phyloP scores from a whole-genome alignment of 495 filamentous ascomycete species.

The Tuber aestivum region DNA sequence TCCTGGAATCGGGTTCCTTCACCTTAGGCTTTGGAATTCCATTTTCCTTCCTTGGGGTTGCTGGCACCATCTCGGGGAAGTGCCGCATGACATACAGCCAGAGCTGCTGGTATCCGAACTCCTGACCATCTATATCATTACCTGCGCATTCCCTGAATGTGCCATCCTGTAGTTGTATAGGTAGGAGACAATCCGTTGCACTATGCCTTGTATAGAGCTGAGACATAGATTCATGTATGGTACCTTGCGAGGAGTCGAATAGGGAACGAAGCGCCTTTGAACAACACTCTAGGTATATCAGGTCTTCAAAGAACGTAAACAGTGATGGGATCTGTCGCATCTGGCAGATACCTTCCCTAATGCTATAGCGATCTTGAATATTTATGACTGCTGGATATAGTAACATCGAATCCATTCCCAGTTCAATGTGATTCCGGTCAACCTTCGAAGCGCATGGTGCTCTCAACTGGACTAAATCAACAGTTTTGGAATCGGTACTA shows the following conservation, averaged over 20 bases:
- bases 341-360: neutral
- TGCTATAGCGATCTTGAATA: neutral
- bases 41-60: constrained; percentile 8
- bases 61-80: constrained; percentile 11
- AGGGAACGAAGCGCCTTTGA: neutral
- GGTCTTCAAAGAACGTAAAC: constrained; percentile 13
- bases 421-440: neutral
- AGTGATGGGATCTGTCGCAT: constrained; percentile 8
- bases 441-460: neutral
- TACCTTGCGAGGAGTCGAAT: neutral
- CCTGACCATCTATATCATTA: neutral
- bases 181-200: neutral
- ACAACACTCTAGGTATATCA: constrained; percentile 7
- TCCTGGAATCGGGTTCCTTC: neutral
- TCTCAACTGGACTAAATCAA: constrained; percentile 6
- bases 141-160: neutral
- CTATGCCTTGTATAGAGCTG: neutral
- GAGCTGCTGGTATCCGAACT: constrained; percentile 15
- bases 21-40: constrained; percentile 8
- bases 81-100: constrained; percentile 20
- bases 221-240: neutral
- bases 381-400: neutral
- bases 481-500: neutral
- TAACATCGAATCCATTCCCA: neutral
- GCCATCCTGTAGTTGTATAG: neutral